These are phyloP conservation scores for Eutypella sp. DNA, from an alignment of 2,329 filamentous ascomycete species.

Conservation along the genomic window DNA sequence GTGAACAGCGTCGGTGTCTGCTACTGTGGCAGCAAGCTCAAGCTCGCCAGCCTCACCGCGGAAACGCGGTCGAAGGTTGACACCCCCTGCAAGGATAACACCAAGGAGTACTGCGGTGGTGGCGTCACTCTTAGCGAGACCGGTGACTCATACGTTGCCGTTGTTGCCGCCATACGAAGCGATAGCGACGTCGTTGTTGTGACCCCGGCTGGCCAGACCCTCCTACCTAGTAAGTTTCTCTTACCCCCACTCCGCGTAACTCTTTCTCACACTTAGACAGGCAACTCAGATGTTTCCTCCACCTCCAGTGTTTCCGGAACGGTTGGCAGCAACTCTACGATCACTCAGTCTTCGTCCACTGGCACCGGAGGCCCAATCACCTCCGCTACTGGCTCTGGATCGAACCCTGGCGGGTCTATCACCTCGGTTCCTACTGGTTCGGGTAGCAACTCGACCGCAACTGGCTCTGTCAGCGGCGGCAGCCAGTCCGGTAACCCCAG, in stretches of 20 bases:
- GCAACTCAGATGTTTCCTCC: background rate
- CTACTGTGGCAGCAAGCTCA: background rate
- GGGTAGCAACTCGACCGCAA: background rate
- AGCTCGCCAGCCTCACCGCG: background rate
- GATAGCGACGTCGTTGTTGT: background rate
- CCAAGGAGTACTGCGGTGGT: background rate
- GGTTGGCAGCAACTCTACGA: too few species aligned
- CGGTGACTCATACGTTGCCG: background rate
- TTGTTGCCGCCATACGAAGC: background rate
- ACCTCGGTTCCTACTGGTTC: background rate
- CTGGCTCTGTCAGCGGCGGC: background rate
- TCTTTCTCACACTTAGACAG: background rate
- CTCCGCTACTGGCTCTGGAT: background rate
- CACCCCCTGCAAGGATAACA: background rate
- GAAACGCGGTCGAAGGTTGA: background rate
- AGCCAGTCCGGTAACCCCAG: background rate
- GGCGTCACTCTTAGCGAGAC: background rate
- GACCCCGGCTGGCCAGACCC: background rate
- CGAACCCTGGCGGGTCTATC: background rate
- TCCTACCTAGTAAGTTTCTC: background rate
- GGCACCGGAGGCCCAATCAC: too few species aligned
- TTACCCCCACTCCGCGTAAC: background rate
- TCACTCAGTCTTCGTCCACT: too few species aligned
- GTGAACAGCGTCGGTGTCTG: background rate
- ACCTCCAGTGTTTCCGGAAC: background rate